phyloP scores from a whole-genome alignment of 345 rosid species.

The Euphorbia pulcherrima region DNA sequence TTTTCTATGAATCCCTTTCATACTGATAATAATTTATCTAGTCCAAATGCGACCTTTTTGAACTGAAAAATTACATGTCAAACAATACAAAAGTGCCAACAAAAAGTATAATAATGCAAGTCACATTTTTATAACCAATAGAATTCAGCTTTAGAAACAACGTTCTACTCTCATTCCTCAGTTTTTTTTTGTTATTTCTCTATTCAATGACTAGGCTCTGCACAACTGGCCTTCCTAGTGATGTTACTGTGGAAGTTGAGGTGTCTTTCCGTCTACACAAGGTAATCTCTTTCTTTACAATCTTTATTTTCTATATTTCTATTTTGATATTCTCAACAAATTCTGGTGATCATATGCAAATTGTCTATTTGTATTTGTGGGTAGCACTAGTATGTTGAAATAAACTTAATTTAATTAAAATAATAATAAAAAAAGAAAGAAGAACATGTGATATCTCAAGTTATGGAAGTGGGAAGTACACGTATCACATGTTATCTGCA shows the following conservation, averaged over 20 bases:
- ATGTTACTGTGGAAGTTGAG: slow-evolving; percentile 80
- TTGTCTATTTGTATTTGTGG: neutral
- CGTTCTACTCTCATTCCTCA: neutral
- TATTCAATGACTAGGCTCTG: slow-evolving; percentile 61
- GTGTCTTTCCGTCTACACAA: slow-evolving; percentile 98
- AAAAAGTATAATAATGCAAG: neutral
- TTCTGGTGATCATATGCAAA: neutral
- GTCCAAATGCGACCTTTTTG: neutral
- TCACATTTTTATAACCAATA: neutral
- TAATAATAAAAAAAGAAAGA: too few species aligned
- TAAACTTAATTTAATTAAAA: too few species aligned
- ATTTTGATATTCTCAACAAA: neutral
- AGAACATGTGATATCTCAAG: too few species aligned
- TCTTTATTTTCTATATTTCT: neutral
- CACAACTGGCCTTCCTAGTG: slow-evolving; percentile 93
- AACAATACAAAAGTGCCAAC: too few species aligned
- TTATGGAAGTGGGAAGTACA: too few species aligned
- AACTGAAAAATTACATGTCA: too few species aligned
- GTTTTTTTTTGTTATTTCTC: neutral
- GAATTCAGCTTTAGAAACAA: neutral
- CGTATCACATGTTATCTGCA: too few species aligned
- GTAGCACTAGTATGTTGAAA: too few species aligned
- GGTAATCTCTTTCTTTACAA: slow-evolving; percentile 39
- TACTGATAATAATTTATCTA: neutral
- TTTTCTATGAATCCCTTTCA: too few species aligned